These are phyloP conservation scores for Puccinia triticina DNA, from an alignment of 1,284 basidiomycete genomes.

Conservation along the genomic window DNA sequence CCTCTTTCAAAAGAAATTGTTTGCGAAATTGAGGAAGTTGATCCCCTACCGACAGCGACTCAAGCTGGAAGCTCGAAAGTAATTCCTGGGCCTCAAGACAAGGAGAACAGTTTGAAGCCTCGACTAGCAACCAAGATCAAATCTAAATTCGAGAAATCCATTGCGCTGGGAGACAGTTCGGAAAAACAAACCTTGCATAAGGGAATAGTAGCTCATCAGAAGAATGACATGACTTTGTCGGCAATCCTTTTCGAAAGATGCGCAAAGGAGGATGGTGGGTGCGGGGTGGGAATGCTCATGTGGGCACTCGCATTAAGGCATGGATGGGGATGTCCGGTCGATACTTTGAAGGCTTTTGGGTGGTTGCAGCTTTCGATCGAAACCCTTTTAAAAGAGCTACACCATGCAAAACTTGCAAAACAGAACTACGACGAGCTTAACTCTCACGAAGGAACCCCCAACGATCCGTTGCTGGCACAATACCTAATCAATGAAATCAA, in stretches of 20 bases:
- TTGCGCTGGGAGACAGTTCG: neutral
- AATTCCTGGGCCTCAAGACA: neutral
- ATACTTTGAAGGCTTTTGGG: conserved; percentile 41
- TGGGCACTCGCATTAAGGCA: conserved; percentile 47
- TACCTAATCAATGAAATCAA: conserved; percentile 27
- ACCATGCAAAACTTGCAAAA: conserved; percentile 34
- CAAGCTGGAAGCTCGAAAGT: neutral
- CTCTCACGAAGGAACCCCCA: conserved; percentile 9
- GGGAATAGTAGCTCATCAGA: conserved; percentile 48
- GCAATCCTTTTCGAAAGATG: conserved; percentile 38
- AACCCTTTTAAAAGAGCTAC: conserved; percentile 33
- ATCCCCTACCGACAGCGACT: neutral
- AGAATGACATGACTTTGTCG: conserved; percentile 40
- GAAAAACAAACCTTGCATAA: conserved; percentile 19
- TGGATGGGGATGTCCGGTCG: conserved; percentile 48
- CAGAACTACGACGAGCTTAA: conserved; percentile 18
- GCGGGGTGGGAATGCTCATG: conserved; percentile 46
- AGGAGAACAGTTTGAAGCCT: neutral
- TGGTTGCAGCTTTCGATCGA: conserved; percentile 43
- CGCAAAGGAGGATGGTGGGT: conserved; percentile 39
- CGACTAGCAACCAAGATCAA: conserved; percentile 2
- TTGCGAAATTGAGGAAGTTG: conserved; percentile 9
- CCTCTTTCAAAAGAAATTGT: conserved; percentile 32
- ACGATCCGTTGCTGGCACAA: neutral
- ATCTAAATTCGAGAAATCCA: conserved; percentile 14